Conservation (phyloP, 1,284 basidiomycete species). For the Bjerkandera adusta region DNA sequence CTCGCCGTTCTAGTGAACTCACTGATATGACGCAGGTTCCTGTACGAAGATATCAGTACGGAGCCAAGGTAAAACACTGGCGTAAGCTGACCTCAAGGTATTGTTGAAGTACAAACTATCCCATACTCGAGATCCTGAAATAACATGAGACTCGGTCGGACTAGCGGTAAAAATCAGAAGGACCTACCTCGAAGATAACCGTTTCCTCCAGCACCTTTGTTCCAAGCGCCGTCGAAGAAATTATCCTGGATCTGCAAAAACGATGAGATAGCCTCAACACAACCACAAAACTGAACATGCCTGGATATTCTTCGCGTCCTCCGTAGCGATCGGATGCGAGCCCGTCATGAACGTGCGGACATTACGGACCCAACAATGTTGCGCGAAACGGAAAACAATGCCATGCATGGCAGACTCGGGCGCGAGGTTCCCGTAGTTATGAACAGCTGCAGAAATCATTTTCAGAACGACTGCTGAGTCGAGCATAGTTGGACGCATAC, state of each 20-base stretch:
- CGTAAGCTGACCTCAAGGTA: background rate
- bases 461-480: too few relatives aligned
- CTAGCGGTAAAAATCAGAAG: background rate
- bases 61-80: too few relatives aligned
- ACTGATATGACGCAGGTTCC: constrained; percentile 2
- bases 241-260: too few relatives aligned
- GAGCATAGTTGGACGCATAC: too few relatives aligned
- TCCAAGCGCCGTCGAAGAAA: too few relatives aligned
- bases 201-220: constrained; percentile 2
- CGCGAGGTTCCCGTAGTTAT: constrained; percentile 3
- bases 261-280: too few relatives aligned
- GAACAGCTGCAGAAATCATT: background rate
- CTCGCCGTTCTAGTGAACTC: background rate
- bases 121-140: constrained; percentile 1
- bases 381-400: constrained; percentile 1
- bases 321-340: constrained; percentile 1
- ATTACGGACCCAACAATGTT: constrained; percentile 2
- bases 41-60: too few relatives aligned
- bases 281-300: background rate
- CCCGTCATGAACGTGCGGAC: constrained; percentile 1
- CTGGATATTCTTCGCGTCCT: constrained; percentile 1
- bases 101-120: constrained; percentile 2
- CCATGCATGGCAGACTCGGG: constrained; percentile 3
- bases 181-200: constrained; percentile 1
- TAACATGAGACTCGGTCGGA: background rate